These are phyloP conservation scores for Calonectria henricotiae DNA, from an alignment of 2,329 filamentous ascomycete species.

Conservation along the genomic window DNA sequence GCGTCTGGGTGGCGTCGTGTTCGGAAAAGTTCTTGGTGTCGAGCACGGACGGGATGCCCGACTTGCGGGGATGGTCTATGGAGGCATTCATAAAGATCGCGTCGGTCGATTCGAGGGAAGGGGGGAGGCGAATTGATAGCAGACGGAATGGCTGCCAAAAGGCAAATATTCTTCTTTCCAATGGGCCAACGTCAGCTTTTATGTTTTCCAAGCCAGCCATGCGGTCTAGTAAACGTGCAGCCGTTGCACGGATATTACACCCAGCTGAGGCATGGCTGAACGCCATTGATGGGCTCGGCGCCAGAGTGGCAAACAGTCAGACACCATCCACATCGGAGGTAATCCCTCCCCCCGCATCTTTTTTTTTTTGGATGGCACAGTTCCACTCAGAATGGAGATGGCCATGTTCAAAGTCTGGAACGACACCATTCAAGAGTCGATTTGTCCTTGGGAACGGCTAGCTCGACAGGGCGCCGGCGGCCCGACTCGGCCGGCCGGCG, in stretches of 20 bases:
- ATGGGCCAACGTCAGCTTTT: background rate
- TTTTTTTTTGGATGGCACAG: background rate
- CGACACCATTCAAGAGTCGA: background rate
- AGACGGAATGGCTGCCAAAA: background rate
- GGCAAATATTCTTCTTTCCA: background rate
- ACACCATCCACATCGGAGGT: conserved; percentile 7
- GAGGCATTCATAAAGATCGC: conserved; percentile 18
- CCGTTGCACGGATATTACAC: conserved; percentile 7
- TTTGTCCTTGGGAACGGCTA: conserved; percentile 6
- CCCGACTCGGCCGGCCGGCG: conserved; percentile 7
- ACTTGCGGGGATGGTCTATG: background rate
- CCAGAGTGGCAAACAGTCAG: conserved; percentile 1
- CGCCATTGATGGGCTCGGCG: background rate
- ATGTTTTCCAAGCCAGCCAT: background rate
- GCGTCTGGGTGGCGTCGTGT: conserved; percentile 49
- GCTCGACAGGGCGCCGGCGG: conserved; percentile 7
- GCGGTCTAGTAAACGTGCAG: background rate
- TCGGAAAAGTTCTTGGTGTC: conserved; percentile 8
- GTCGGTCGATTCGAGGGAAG: background rate
- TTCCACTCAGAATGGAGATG: background rate
- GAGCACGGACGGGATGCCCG: background rate
- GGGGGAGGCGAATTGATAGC: background rate
- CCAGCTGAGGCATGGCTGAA: background rate
- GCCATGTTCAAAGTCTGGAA: background rate
- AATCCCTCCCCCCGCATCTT: background rate